phyloP scores from a whole-genome alignment of 2,329 filamentous ascomycete species.

The Falciphora oryzae region DNA sequence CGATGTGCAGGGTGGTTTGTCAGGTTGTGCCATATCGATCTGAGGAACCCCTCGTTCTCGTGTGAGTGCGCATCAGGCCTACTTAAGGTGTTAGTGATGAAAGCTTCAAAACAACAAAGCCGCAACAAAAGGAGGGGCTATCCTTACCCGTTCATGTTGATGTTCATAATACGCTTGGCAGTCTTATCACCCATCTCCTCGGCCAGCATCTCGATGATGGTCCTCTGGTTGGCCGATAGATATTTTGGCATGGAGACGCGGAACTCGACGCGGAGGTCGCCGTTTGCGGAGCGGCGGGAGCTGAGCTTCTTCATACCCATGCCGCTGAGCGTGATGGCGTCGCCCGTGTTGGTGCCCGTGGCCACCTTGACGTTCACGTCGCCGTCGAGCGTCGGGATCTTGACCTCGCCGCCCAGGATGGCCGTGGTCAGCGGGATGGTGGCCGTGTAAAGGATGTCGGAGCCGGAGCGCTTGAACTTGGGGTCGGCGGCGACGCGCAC shows the following conservation, averaged over 20 bases:
- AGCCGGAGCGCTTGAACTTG: slow-evolving; percentile 81
- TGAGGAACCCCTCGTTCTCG: slow-evolving; percentile 84
- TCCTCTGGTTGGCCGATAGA: slow-evolving; percentile 82
- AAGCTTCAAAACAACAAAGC: not conserved
- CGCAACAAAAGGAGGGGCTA: not conserved
- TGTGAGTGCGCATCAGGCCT: slow-evolving; percentile 40
- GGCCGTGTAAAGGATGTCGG: slow-evolving; percentile 89
- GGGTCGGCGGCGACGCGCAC: slow-evolving; percentile 85
- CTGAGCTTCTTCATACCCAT: slow-evolving; percentile 91
- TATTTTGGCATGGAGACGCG: slow-evolving; percentile 95
- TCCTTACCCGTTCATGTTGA: slow-evolving; percentile 50
- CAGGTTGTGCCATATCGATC: slow-evolving; percentile 86
- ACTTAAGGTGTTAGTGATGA: not conserved
- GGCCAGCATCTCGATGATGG: slow-evolving; percentile 89
- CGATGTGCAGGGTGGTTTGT: slow-evolving; percentile 65
- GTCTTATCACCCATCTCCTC: slow-evolving; percentile 93
- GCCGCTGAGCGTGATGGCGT: slow-evolving; percentile 80
- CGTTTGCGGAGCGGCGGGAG: slow-evolving; percentile 59
- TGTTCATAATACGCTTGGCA: slow-evolving; percentile 88
- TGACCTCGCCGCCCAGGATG: slow-evolving; percentile 82
- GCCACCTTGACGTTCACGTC: slow-evolving; percentile 85
- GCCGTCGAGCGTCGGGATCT: slow-evolving; percentile 83
- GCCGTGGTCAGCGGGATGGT: slow-evolving; percentile 89
- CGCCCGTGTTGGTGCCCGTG: slow-evolving; percentile 87
- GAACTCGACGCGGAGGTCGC: slow-evolving; percentile 91